A percentile compares a stretch with the other conserved stretches of the same genome.
Evolutionary conservation across 2,329 filamentous ascomycete genomes (phyloP).

Genomic region (Cylindrodendrum hubeiense): DNA sequence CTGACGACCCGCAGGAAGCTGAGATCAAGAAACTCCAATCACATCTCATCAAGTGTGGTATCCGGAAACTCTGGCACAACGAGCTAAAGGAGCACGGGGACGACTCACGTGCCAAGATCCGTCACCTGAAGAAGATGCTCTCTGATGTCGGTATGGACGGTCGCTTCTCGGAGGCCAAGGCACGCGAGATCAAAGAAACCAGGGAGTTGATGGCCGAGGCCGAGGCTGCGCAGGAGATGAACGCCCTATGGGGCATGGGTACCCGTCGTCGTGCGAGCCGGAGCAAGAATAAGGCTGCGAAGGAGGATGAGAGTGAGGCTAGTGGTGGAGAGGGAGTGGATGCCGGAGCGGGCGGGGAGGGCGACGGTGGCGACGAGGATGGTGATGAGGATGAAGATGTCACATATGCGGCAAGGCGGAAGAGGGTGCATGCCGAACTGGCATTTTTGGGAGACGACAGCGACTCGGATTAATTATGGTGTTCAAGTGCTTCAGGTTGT

Average conservation of each 20-base stretch:
- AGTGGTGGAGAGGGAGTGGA: slow-evolving; percentile 27
- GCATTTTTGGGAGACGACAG: slow-evolving; percentile 78
- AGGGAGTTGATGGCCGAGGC: slow-evolving; percentile 88
- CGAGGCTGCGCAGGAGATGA: slow-evolving; percentile 86
- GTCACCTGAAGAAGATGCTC: slow-evolving; percentile 83
- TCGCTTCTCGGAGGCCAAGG: slow-evolving; percentile 86
- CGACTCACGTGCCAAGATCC: slow-evolving; percentile 83
- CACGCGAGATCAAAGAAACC: slow-evolving; percentile 86
- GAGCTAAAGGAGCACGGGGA: slow-evolving; percentile 82
- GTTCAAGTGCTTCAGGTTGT: slow-evolving; percentile 3
- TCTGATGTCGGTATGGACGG: slow-evolving; percentile 88
- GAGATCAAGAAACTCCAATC: slow-evolving; percentile 91
- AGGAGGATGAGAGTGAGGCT: slow-evolving; percentile 49
- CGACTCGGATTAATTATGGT: slow-evolving; percentile 65
- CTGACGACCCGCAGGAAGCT: slow-evolving; percentile 73
- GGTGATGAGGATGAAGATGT: slow-evolving; percentile 47
- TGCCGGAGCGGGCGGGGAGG: slow-evolving; percentile 21
- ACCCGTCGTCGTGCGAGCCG: slow-evolving; percentile 57
- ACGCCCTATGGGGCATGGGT: slow-evolving; percentile 78
- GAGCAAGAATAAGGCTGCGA: slow-evolving; percentile 48
- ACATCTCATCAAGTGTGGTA: slow-evolving; percentile 89
- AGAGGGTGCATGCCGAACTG: slow-evolving; percentile 64
- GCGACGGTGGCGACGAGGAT: slow-evolving; percentile 41
- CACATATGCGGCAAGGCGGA: slow-evolving; percentile 59
- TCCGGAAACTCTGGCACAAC: slow-evolving; percentile 90